These are phyloP conservation scores for Arxiozyma telluris DNA, from an alignment of 1,139 yeast species.

Conservation along the genomic window DNA sequence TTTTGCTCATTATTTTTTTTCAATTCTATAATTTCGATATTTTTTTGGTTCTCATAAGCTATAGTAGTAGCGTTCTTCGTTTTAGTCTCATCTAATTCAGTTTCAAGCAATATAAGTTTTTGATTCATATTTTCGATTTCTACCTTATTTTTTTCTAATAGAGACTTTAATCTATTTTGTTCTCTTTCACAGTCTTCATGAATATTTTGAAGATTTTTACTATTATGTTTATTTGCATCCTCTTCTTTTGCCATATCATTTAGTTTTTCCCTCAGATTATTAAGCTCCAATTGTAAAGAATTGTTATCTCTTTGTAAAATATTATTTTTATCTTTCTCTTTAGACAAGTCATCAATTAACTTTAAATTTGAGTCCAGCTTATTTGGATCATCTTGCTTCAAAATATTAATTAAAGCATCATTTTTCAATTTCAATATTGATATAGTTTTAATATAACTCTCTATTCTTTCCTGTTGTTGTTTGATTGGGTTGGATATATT, in stretches of 20 bases:
- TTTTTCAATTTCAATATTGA: constrained; percentile 53
- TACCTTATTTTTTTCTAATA: neutral
- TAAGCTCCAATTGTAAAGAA: constrained; percentile 1
- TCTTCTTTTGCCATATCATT: neutral
- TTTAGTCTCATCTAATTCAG: neutral
- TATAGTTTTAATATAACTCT: constrained; percentile 49
- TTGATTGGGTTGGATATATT: constrained; percentile 41
- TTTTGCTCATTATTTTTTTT: neutral
- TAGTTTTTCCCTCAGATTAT: constrained; percentile 1
- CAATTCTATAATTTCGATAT: neutral
- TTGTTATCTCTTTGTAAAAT: constrained; percentile 1
- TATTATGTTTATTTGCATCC: neutral
- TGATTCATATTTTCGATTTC: neutral
- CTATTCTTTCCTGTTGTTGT: constrained; percentile 46
- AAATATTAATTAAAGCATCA: constrained; percentile 43
- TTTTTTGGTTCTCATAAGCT: neutral
- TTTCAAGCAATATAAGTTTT: neutral
- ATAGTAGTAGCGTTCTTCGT: neutral
- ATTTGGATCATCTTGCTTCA: constrained; percentile 27
- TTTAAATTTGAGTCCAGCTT: constrained; percentile 4
- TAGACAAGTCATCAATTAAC: constrained; percentile 3
- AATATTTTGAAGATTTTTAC: neutral
- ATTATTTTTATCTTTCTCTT: constrained; percentile 4
- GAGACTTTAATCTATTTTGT: neutral
- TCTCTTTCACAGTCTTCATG: neutral